phyloP scores from a whole-genome alignment of 1,284 basidiomycete genomes.

The Fomitopsis pinicola region DNA sequence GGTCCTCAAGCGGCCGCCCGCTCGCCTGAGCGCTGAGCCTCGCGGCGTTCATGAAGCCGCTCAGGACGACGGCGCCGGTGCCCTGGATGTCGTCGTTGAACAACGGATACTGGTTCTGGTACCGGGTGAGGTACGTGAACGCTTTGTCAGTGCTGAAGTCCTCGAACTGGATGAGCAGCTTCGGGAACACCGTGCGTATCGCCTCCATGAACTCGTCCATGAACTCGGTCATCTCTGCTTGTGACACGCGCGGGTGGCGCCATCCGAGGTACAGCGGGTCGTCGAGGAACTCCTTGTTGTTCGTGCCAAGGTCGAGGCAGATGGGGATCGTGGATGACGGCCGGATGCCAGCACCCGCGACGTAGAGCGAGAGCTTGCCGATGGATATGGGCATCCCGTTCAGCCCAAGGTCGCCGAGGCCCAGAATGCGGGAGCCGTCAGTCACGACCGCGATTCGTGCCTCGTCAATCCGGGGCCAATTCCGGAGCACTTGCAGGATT shows the following conservation, averaged over 20 bases:
- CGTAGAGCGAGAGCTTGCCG: slow-evolving; percentile 90
- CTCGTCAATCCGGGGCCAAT: slow-evolving; percentile 73
- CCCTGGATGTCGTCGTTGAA: slow-evolving; percentile 86
- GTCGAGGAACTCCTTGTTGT: slow-evolving; percentile 77
- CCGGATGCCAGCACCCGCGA: slow-evolving; percentile 85
- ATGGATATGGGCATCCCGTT: slow-evolving; percentile 94
- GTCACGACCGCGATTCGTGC: slow-evolving; percentile 85
- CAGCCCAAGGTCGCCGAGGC: slow-evolving; percentile 85
- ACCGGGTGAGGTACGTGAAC: slow-evolving; percentile 77
- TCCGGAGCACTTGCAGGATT: slow-evolving; percentile 64
- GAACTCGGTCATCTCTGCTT: slow-evolving; percentile 70
- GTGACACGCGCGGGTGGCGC: slow-evolving; percentile 63
- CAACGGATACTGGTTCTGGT: slow-evolving; percentile 70
- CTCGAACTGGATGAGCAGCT: slow-evolving; percentile 90
- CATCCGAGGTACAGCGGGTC: slow-evolving; percentile 92
- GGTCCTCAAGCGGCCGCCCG: slow-evolving; percentile 64
- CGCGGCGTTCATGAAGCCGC: slow-evolving; percentile 88
- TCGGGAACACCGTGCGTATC: slow-evolving; percentile 72
- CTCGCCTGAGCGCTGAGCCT: slow-evolving; percentile 72
- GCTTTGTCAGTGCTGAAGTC: slow-evolving; percentile 88
- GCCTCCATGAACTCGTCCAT: slow-evolving; percentile 94
- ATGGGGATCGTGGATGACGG: slow-evolving; percentile 86
- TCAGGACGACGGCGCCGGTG: slow-evolving; percentile 89
- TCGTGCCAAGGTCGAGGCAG: slow-evolving; percentile 84
- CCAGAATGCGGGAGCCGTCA: slow-evolving; percentile 90